These are phyloP conservation scores for Boletus subparvulus DNA, from an alignment of 768 basidiomycete genomes.

Conservation along the genomic window DNA sequence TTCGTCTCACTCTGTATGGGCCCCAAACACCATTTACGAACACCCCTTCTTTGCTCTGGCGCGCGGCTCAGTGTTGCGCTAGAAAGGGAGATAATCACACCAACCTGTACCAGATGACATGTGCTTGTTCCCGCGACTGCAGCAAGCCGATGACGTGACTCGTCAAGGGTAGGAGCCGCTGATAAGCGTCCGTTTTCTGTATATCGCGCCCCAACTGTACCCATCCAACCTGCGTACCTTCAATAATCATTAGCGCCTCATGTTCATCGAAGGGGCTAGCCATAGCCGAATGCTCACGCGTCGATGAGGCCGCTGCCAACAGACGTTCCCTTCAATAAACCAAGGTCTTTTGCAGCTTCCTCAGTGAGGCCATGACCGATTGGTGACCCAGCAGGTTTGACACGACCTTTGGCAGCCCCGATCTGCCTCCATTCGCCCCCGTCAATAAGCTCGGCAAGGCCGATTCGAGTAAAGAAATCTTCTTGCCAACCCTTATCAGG, in stretches of 20 bases:
- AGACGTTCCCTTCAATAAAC: conserved; percentile 80
- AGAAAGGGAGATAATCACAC: conserved; percentile 2
- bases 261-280: neutral
- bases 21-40: conserved; percentile 95
- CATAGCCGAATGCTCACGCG: conserved; percentile 53
- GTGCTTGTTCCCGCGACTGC: conserved; percentile 96
- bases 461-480: conserved; percentile 84
- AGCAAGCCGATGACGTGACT: conserved; percentile 81
- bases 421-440: conserved; percentile 67
- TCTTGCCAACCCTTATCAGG: conserved; percentile 87
- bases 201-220: conserved; percentile 84
- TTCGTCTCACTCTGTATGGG: conserved; percentile 63
- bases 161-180: conserved; percentile 60
- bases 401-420: conserved; percentile 60
- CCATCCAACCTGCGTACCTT: conserved; percentile 95
- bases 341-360: conserved; percentile 80
- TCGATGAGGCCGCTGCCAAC: conserved; percentile 96
- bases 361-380: conserved; percentile 81
- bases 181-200: conserved; percentile 53
- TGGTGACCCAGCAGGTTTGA: conserved; percentile 81
- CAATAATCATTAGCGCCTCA: neutral
- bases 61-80: neutral
- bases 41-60: conserved; percentile 74
- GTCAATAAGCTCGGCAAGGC: conserved; percentile 67
- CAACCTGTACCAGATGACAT: conserved; percentile 88